Evolutionary conservation across 306 rosid species (phyloP).

Genomic region (Vigna angularis): DNA sequence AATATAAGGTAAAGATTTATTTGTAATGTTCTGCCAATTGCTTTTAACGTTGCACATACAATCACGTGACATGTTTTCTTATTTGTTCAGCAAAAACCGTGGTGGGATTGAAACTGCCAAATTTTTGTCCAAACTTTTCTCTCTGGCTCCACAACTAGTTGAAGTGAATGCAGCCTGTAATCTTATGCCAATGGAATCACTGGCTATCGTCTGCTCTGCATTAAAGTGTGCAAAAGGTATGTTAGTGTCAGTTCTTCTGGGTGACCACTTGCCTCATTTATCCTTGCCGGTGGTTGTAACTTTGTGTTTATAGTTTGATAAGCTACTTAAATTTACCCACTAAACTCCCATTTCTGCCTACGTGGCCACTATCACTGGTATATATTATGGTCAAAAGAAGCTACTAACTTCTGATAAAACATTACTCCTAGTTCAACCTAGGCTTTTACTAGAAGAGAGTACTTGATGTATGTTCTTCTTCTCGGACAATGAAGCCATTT

Average conservation of each 20-base stretch:
- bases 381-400: constrained; percentile 23
- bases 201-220: constrained; percentile 62
- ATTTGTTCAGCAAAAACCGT: constrained; percentile 70
- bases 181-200: constrained; percentile 72
- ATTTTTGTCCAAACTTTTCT: constrained; percentile 68
- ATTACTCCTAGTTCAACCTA: constrained; percentile 38
- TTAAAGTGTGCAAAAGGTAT: constrained; percentile 72
- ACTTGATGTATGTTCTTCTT: constrained; percentile 16
- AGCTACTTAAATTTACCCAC: constrained; percentile 22
- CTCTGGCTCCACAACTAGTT: constrained; percentile 66
- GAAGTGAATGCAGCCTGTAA: constrained; percentile 77
- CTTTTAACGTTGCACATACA: constrained; percentile 34
- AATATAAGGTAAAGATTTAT: constrained; percentile 70
- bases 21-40: constrained; percentile 29
- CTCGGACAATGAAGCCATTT: constrained; percentile 18
- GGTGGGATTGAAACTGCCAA: constrained; percentile 80
- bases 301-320: constrained; percentile 30
- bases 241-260: constrained; percentile 20
- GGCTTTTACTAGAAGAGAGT: constrained; percentile 11
- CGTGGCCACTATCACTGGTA: background rate
- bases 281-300: constrained; percentile 32
- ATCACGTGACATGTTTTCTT: constrained; percentile 37
- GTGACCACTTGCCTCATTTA: constrained; percentile 24
- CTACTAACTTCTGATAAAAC: background rate
- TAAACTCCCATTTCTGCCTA: constrained; percentile 28